A percentile compares a stretch with the other conserved stretches of the same genome.
Evolutionary conservation across 768 basidiomycete genomes (phyloP).

Genomic region (Tylopilus sp.): DNA sequence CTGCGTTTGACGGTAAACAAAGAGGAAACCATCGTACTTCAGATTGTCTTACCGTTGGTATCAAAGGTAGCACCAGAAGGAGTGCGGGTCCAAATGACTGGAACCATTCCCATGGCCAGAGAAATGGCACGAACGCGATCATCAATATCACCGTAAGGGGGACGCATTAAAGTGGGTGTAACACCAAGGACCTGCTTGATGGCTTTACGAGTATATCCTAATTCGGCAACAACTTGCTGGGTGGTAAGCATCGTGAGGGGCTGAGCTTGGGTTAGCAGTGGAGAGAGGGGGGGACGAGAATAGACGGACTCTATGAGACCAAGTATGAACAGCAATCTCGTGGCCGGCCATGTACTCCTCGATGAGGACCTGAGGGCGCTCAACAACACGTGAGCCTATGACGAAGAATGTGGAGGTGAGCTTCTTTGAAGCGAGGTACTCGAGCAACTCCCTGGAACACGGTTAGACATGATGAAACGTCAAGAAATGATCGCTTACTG

Average conservation of each 20-base stretch:
- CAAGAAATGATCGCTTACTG: conserved; percentile 37
- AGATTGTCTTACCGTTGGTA: conserved; percentile 54
- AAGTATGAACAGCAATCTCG: conserved; percentile 85
- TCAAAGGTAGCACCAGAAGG: conserved; percentile 57
- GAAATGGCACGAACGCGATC: conserved; percentile 90
- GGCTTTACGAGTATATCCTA: conserved; percentile 87
- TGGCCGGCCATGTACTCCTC: conserved; percentile 80
- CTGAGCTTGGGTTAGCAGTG: conserved; percentile 33
- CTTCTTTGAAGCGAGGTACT: conserved; percentile 61
- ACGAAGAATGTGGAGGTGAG: conserved; percentile 89
- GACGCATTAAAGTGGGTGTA: conserved; percentile 74
- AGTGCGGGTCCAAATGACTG: conserved; percentile 85
- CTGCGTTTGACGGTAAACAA: conserved; percentile 34
- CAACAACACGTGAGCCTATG: conserved; percentile 80
- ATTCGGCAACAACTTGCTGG: conserved; percentile 85
- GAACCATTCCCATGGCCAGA: conserved; percentile 86
- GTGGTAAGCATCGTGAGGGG: conserved; percentile 69
- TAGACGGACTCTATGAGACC: conserved; percentile 69
- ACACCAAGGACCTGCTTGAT: conserved; percentile 76
- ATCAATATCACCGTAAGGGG: conserved; percentile 86
- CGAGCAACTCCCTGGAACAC: conserved; percentile 54
- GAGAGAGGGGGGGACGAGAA: not conserved
- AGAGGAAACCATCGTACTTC: not conserved
- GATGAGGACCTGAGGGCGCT: conserved; percentile 68
- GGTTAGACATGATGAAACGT: not conserved